Base-by-base conservation (phyloP, 257 asterid species). In the Pogostemon cablin region DNA sequence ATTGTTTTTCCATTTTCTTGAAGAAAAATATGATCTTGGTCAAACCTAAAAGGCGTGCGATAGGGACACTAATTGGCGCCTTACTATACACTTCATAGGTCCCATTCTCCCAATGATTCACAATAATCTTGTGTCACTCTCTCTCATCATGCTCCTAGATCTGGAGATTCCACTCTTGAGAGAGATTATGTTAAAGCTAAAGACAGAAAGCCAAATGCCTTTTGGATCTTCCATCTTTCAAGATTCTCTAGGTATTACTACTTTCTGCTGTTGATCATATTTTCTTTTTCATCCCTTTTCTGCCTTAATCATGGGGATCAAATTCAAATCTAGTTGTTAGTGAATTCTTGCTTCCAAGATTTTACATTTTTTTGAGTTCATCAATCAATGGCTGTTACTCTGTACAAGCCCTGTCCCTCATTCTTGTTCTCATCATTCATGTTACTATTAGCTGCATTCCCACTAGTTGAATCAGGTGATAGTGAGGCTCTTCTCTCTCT, bases 401-500 rank as follows among this genome's bases (percentile, higher is more conserved):
- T 70, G 43, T 67, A 48, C 38, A 64, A 59, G 7, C 11, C 38
- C 56, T 38, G 17, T 39, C 62, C 53, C 56, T 17, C 37, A n/a
- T 68, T 83, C 50, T 48, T 71, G 38, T 42, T 81, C 54, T 65
- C 65, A 3, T 65, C 75, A 17, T 55, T 81, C 4, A n/a, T 78
- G 40, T 32, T 74, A 20, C 38, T 81, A 32, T 72, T 74, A 65
- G 12, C 80, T 35, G 59, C 73, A 43, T 70, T 83, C 15, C 81
- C 85, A 9, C 67, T 11, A 72, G 90, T 68, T 46, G 82, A 63
- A 63, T 82, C 97, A 69, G 83, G 83, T 40, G 96, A 93, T 74
- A 84, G 85, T 6, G 96, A 91, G 70, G 85, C 98, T 3, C 92
- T 93, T 20, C 71, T 93, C 71, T 82, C 82, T 39, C 73, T 93